Conservation (phyloP, 306 rosid genomes). For the Acmispon strigosus region DNA sequence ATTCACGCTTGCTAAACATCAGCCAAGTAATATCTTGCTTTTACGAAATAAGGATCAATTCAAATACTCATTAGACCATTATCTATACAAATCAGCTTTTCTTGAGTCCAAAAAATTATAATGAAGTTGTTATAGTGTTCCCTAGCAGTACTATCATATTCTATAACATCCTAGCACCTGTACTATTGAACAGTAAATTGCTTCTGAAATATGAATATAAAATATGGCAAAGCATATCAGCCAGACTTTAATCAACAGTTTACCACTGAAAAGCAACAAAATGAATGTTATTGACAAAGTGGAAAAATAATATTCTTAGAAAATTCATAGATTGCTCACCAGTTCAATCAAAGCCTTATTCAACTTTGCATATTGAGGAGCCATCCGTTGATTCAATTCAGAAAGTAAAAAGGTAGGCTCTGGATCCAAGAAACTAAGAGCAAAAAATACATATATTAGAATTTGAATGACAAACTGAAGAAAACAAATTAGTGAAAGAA, state of each 20-base stretch:
- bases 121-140: neutral
- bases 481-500: neutral
- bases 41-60: neutral
- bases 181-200: neutral
- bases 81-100: neutral
- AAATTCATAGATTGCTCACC: conserved; percentile 29
- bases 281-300: neutral
- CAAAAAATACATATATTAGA: neutral
- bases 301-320: neutral
- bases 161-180: neutral
- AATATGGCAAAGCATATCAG: neutral
- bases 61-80: neutral
- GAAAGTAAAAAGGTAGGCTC: conserved; percentile 66
- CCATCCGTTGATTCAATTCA: conserved; percentile 77
- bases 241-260: neutral
- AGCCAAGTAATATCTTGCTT: neutral
- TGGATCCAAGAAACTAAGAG: conserved; percentile 66
- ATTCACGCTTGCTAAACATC: neutral
- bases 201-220: neutral
- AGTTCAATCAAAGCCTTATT: conserved; percentile 80
- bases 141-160: neutral
- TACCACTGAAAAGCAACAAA: conserved; percentile 7
- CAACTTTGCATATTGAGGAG: conserved; percentile 81
- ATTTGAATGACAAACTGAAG: neutral
- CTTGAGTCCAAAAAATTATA: neutral